phyloP scores from a whole-genome alignment of 495 filamentous ascomycete genomes.

The Penicillium crystallinum region DNA sequence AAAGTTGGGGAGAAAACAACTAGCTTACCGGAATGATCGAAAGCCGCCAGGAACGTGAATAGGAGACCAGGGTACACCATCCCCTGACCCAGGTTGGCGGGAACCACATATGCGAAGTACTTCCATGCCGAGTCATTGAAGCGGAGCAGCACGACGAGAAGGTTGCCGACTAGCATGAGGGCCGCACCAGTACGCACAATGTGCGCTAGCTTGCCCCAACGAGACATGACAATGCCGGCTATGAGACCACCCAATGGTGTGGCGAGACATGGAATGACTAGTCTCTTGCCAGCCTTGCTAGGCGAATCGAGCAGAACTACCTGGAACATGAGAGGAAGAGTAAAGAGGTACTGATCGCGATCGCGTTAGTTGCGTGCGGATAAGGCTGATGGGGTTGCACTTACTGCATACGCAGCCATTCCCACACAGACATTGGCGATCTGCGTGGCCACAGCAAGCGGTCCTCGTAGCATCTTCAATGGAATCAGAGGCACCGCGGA shows the following conservation, averaged over 20 bases:
- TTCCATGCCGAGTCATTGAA: slow-evolving; percentile 60
- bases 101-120: slow-evolving; percentile 58
- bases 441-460: slow-evolving; percentile 48
- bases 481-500: slow-evolving; percentile 58
- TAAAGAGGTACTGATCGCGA: slow-evolving; percentile 54
- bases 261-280: slow-evolving; percentile 57
- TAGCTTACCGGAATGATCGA: slow-evolving; percentile 52
- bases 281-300: slow-evolving; percentile 52
- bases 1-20: neutral
- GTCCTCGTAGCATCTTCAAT: slow-evolving; percentile 49
- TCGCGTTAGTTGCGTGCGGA: slow-evolving; percentile 1
- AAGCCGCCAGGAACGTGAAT: slow-evolving; percentile 59
- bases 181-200: slow-evolving; percentile 51
- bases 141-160: slow-evolving; percentile 47
- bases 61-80: slow-evolving; percentile 59
- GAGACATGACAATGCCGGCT: slow-evolving; percentile 59
- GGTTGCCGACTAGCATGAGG: slow-evolving; percentile 57
- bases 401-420: slow-evolving; percentile 58
- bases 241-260: slow-evolving; percentile 57
- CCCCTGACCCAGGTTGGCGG: slow-evolving; percentile 59
- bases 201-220: slow-evolving; percentile 53
- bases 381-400: slow-evolving; percentile 12
- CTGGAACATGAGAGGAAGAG: slow-evolving; percentile 60
- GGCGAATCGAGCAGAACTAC: slow-evolving; percentile 57
- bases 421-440: slow-evolving; percentile 58